phyloP scores from a whole-genome alignment of 2,329 filamentous ascomycete genomes.

The Beauveria medogensis region DNA sequence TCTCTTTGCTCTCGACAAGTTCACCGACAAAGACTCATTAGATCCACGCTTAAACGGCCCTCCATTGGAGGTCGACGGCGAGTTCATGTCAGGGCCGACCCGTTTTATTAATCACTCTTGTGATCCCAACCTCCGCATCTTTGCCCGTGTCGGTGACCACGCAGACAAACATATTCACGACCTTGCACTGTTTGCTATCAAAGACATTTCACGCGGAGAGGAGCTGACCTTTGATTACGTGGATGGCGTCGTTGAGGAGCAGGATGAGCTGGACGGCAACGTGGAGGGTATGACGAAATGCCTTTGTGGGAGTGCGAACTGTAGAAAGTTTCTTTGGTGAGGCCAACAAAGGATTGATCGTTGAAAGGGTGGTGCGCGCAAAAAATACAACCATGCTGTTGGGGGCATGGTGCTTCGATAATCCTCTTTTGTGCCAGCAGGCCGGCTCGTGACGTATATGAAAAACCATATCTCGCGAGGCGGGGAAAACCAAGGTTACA shows the following conservation, averaged over 20 bases:
- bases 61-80: constrained; percentile 58
- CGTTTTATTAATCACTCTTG: constrained; percentile 81
- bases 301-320: constrained; percentile 57
- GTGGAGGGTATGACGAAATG: constrained; percentile 48
- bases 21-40: constrained; percentile 48
- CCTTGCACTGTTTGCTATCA: constrained; percentile 65
- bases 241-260: constrained; percentile 50
- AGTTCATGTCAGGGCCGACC: constrained; percentile 69
- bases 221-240: constrained; percentile 79
- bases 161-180: constrained; percentile 69
- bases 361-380: not conserved
- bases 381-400: not conserved
- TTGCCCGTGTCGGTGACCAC: constrained; percentile 70
- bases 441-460: not conserved
- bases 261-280: constrained; percentile 33
- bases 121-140: constrained; percentile 70
- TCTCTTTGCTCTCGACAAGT: constrained; percentile 76
- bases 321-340: constrained; percentile 62
- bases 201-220: constrained; percentile 54
- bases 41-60: constrained; percentile 48
- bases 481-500: not conserved
- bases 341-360: not conserved
- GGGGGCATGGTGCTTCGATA: not conserved
- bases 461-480: too few species aligned
- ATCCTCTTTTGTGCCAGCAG: not conserved